Percentiles rank a stretch among this genome's conserved stretches.
Conservation (phyloP, 1,284 basidiomycete genomes). For the Moniliella sp. region DNA sequence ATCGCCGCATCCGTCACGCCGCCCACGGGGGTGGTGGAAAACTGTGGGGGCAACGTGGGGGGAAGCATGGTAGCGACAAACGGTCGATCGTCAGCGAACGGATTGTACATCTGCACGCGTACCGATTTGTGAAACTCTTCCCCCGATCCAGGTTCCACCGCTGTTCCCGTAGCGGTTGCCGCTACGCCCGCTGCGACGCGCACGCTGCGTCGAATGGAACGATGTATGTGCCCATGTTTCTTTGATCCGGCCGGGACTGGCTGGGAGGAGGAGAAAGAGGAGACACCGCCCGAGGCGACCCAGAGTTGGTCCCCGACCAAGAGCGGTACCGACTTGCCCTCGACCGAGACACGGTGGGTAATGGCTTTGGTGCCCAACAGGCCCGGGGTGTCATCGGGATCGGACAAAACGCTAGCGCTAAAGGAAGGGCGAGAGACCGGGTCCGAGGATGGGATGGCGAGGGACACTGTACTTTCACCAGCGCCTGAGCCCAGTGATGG, state of each 20-base stretch:
- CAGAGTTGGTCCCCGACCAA: slow-evolving; percentile 24
- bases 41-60: slow-evolving; percentile 34
- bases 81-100: slow-evolving; percentile 19
- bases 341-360: slow-evolving; percentile 22
- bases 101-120: slow-evolving; percentile 15
- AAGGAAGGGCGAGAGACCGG: no score
- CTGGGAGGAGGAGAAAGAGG: no score
- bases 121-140: not conserved
- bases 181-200: no score
- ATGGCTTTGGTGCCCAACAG: slow-evolving; percentile 12
- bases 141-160: no score
- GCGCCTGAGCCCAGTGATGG: not conserved
- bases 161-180: no score
- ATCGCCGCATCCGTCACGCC: slow-evolving; percentile 59
- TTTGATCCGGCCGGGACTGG: slow-evolving; percentile 1
- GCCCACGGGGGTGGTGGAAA: slow-evolving; percentile 45
- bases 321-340: slow-evolving; percentile 12
- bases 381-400: no score
- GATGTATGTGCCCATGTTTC: not conserved
- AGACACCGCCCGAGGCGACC: slow-evolving; percentile 13
- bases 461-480: no score
- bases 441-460: no score
- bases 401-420: no score
- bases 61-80: slow-evolving; percentile 25
- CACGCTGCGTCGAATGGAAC: not conserved